Percentiles rank a stretch among this genome's conserved stretches.
Conservation (phyloP, 2,329 filamentous ascomycete genomes). For the Elsinoe australis region DNA sequence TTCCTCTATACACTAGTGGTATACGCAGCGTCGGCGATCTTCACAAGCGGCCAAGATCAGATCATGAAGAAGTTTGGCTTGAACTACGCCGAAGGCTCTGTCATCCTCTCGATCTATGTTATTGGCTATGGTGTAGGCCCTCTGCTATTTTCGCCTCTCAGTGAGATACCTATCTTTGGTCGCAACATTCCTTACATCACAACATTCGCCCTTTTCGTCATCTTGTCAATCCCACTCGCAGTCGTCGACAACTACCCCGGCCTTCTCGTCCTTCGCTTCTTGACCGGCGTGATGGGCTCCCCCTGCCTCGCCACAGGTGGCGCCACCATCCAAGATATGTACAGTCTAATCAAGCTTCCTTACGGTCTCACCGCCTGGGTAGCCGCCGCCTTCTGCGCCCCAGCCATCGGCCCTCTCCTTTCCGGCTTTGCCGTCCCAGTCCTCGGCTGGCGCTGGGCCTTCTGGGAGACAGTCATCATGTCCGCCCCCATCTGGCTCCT, state of each 20-base stretch:
- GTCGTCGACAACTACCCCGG: conserved; percentile 56
- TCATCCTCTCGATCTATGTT: conserved; percentile 57
- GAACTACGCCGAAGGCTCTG: conserved; percentile 43
- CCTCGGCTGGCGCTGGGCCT: conserved; percentile 55
- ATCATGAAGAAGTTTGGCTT: conserved; percentile 50
- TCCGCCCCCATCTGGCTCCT: conserved; percentile 50
- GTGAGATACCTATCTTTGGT: conserved; percentile 59
- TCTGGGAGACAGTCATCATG: conserved; percentile 58
- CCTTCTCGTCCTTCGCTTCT: conserved; percentile 54
- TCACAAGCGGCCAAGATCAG: conserved; percentile 37
- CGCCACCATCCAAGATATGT: conserved; percentile 47
- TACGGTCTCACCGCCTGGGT: conserved; percentile 40
- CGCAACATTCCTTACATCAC: conserved; percentile 60
- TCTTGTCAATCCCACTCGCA: conserved; percentile 59
- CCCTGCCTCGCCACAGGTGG: conserved; percentile 55
- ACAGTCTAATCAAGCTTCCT: conserved; percentile 37
- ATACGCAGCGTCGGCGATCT: conserved; percentile 42
- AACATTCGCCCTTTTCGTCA: conserved; percentile 60
- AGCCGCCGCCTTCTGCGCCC: conserved; percentile 38
- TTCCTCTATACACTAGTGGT: conserved; percentile 34
- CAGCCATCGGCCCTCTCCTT: conserved; percentile 54
- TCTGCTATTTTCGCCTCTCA: conserved; percentile 57
- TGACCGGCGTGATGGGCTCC: conserved; percentile 59
- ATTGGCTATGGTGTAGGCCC: conserved; percentile 51
- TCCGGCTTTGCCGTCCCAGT: conserved; percentile 53